These are phyloP conservation scores for Echinochloa phyllopogon DNA, from an alignment of 176 grass and related monocot genomes.

Conservation along the genomic window DNA sequence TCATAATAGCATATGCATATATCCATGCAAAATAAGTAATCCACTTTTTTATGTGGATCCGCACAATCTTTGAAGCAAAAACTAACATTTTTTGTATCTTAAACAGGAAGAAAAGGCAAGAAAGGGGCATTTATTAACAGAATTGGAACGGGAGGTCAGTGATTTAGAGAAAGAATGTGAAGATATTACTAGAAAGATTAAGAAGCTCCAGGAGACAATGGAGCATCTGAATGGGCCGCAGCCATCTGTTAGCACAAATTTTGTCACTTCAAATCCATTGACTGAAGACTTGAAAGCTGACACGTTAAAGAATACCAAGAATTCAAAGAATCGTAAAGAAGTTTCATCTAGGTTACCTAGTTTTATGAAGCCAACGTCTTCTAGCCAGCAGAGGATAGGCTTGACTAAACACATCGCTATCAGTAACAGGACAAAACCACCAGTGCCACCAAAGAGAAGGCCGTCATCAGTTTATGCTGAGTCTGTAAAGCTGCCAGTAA, in stretches of 20 bases:
- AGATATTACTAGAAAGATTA: conserved; percentile 66
- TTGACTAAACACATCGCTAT: conserved; percentile 48
- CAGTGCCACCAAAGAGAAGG: conserved; percentile 62
- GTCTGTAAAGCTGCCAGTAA: conserved; percentile 68
- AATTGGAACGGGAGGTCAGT: conserved; percentile 57
- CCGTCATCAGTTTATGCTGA: conserved; percentile 88
- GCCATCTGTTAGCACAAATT: conserved; percentile 39
- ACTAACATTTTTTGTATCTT: conserved; percentile 38
- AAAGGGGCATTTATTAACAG: conserved; percentile 63
- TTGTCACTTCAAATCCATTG: conserved; percentile 39
- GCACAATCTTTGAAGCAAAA: conserved; percentile 19
- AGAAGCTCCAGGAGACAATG: conserved; percentile 61
- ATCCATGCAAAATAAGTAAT: conserved; percentile 26
- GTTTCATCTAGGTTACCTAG: conserved; percentile 64
- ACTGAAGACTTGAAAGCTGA: conserved; percentile 59
- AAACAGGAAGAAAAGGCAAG: conserved; percentile 71
- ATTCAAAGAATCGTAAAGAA: conserved; percentile 43
- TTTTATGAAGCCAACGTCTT: conserved; percentile 91
- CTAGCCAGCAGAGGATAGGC: conserved; percentile 69
- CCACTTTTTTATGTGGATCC: background rate
- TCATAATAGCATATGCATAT: background rate
- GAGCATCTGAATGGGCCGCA: conserved; percentile 53
- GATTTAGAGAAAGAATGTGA: conserved; percentile 81
- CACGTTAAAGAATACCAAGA: conserved; percentile 45
- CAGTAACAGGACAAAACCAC: conserved; percentile 60